phyloP scores from a whole-genome alignment of 306 rosid species.

The Spatholobus suberectus region DNA sequence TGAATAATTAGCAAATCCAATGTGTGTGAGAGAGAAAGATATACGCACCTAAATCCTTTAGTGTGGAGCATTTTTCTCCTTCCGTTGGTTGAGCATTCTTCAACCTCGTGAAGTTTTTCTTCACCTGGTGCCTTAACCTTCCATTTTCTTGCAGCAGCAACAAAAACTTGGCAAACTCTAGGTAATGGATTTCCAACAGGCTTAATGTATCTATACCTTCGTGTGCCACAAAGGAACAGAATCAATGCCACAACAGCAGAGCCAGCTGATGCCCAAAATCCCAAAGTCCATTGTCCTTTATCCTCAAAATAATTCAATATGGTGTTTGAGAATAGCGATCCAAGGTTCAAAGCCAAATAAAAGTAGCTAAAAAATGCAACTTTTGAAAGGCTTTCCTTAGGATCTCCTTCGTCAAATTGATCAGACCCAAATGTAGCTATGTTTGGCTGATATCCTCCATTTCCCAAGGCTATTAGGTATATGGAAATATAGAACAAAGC shows the following conservation, averaged over 20 bases:
- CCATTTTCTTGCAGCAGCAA: slow-evolving; percentile 8
- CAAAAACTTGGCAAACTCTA: background rate
- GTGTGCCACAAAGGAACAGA: slow-evolving; percentile 14
- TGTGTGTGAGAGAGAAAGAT: background rate
- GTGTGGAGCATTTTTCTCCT: slow-evolving; percentile 16
- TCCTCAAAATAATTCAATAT: slow-evolving; percentile 1
- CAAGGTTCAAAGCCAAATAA: slow-evolving; percentile 8
- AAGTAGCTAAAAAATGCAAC: slow-evolving; percentile 15
- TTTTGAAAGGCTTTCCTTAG: background rate
- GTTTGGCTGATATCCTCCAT: slow-evolving; percentile 86
- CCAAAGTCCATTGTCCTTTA: slow-evolving; percentile 2
- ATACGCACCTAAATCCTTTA: background rate
- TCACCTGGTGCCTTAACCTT: background rate
- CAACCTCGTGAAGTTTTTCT: background rate
- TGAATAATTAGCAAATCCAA: background rate
- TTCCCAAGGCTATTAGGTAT: slow-evolving; percentile 76
- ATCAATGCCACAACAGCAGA: slow-evolving; percentile 3
- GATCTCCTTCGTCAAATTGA: slow-evolving; percentile 77
- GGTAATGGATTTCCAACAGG: background rate
- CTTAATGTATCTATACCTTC: slow-evolving; percentile 2
- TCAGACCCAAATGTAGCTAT: slow-evolving; percentile 91
- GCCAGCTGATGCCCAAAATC: background rate
- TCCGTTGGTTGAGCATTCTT: background rate
- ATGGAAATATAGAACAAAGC: slow-evolving; percentile 65
- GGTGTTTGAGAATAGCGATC: slow-evolving; percentile 6